Evolutionary conservation across 495 filamentous ascomycete species (phyloP).

Genomic region (Durotheca rogersii): DNA sequence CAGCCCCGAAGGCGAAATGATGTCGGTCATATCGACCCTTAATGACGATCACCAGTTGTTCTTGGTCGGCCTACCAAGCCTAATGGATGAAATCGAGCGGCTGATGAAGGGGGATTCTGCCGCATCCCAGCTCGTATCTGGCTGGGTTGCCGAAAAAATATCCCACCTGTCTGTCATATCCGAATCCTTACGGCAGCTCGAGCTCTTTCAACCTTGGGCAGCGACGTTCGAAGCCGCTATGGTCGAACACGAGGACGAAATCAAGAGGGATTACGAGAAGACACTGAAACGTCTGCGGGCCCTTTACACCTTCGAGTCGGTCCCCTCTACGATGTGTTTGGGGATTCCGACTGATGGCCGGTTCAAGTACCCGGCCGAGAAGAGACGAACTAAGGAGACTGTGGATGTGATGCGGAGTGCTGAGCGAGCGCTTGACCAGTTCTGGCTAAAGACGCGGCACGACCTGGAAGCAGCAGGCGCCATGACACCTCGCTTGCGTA

Average conservation of each 20-base stretch:
- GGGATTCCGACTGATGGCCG: conserved; percentile 33
- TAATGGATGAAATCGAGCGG: conserved; percentile 52
- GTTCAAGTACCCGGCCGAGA: conserved; percentile 54
- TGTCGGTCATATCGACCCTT: too few relatives aligned
- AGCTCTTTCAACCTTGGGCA: conserved; percentile 53
- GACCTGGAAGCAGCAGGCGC: too few relatives aligned
- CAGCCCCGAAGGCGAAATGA: too few relatives aligned
- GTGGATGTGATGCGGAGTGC: conserved; percentile 44
- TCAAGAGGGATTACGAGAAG: conserved; percentile 34
- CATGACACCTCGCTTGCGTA: too few relatives aligned
- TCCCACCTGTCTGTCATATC: conserved; percentile 48
- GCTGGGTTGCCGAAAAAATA: conserved; percentile 36
- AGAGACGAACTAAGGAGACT: conserved; percentile 48
- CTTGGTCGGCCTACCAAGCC: conserved; percentile 30
- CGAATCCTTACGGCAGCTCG: conserved; percentile 44
- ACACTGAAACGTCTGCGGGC: conserved; percentile 14
- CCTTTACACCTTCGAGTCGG: conserved; percentile 9
- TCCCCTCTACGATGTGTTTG: conserved; percentile 4
- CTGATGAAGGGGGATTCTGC: conserved; percentile 40
- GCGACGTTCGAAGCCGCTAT: conserved; percentile 33
- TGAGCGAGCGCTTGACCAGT: conserved; percentile 50
- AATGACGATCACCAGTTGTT: too few relatives aligned
- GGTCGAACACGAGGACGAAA: conserved; percentile 21
- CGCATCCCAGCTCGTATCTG: conserved; percentile 42
- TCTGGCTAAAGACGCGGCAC: conserved; percentile 53